Evolutionary conservation across 441 rosid species (phyloP), one percentile per base, ranked within the genome.

Genomic region (Populus hybrid): DNA sequence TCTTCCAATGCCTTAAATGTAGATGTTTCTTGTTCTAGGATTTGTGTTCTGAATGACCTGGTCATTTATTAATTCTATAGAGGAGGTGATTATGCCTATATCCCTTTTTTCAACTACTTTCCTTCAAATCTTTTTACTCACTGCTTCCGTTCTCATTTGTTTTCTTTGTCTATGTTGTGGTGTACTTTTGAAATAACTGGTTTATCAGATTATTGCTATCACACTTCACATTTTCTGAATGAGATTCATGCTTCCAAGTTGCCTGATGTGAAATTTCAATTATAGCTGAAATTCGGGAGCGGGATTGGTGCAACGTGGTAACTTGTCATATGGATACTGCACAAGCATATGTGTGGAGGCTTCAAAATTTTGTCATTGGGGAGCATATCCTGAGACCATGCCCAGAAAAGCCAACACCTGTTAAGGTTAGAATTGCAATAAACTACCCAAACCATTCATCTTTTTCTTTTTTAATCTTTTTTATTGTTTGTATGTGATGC

Each of bases 271-370:
- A 69, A 61, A 79, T 69, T 71, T 72, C 72, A 30, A 73, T 81
- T 71, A 50, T 76, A 96, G 98, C 98, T 91, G 99, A 96, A 88
- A 96, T 94, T 78, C 88, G 99, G 91, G 99, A 93, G 87, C 91
- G 98, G 54, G 99, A 96, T 87, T 94, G 98, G 98, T 94, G 99
- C 93, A 96, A 96, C 78, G 95, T 96, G 83, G 98, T 94, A 75
- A 96, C 99, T 2, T 93, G 98, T 87, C 99, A 94, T 86, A 86
- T 85, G 86, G 99, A 94, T 83, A 94, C 99, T 77, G 84, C 89
- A 59, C 90, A 89, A 85, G 98, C 99, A 70, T 93, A 94, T 86
- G 94, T 93, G 77, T 96, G 99, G 99, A 93, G 97, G 88, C 99
- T 96, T 90, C 99, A 96, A 84, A 92, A 96, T 87, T 96, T 93